A percentile compares a stretch with the other conserved stretches of the same genome.
Conservation (phyloP, 257 asterid genomes). For the Gentiana straminea region DNA sequence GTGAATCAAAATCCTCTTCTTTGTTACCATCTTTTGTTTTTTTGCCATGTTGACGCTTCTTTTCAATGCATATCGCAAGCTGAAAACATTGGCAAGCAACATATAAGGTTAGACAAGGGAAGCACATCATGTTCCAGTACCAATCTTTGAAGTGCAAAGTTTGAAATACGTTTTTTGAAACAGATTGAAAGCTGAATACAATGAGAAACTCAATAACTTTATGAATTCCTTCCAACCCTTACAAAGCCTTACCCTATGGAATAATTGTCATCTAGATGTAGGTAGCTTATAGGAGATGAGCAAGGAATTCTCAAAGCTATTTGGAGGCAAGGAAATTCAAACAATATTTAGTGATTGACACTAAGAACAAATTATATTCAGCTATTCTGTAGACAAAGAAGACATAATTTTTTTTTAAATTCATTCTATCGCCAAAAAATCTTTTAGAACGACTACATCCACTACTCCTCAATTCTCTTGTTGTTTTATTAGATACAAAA, state of each 20-base stretch:
- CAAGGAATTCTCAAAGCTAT: neutral
- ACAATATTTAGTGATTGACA: neutral
- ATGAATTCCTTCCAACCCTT: too few species aligned
- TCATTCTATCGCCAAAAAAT: too few species aligned
- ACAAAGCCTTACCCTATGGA: too few species aligned
- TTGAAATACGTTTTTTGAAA: too few species aligned
- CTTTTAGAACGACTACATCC: too few species aligned
- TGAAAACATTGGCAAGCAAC: constrained; percentile 16
- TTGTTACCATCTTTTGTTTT: constrained; percentile 24
- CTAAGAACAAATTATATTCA: neutral
- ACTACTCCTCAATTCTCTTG: too few species aligned
- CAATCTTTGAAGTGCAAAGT: too few species aligned
- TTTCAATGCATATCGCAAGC: constrained; percentile 76
- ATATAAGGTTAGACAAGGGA: too few species aligned
- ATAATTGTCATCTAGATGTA: neutral
- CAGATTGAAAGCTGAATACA: too few species aligned
- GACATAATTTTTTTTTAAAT: neutral
- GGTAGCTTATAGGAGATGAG: neutral
- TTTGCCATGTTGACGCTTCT: constrained; percentile 36
- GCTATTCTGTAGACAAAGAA: neutral
- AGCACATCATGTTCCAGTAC: too few species aligned
- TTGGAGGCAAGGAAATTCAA: neutral
- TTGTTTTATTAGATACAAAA: too few species aligned
- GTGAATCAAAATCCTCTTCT: constrained; percentile 22
- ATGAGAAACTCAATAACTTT: too few species aligned